phyloP scores from a whole-genome alignment of 2,329 filamentous ascomycete genomes.

The Uncinocarpus reesii region DNA sequence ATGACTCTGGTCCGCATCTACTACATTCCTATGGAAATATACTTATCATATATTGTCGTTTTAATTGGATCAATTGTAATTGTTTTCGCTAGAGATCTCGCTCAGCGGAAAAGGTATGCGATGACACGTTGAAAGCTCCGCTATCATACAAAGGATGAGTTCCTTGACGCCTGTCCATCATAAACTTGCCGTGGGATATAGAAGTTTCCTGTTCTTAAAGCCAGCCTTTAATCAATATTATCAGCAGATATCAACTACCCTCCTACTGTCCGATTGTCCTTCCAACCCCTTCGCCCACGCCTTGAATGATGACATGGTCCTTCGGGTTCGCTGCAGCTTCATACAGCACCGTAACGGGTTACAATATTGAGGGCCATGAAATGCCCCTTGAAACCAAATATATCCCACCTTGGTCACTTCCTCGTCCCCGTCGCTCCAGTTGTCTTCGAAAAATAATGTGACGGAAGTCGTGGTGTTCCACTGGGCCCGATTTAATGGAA shows the following conservation, averaged over 20 bases:
- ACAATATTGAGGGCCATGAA: constrained; percentile 77
- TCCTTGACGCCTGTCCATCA: no score
- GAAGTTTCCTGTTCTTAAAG: no score
- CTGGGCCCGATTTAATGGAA: constrained; percentile 74
- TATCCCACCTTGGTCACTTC: constrained; percentile 72
- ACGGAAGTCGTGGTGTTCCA: constrained; percentile 80
- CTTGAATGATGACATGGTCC: constrained; percentile 56
- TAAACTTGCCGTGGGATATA: no score
- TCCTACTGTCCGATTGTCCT: constrained; percentile 35
- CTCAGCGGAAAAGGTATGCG: no score
- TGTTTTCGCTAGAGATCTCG: no score
- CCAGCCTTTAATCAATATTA: no score
- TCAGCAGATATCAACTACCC: no score
- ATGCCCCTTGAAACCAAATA: constrained; percentile 84
- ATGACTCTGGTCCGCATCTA: neutral
- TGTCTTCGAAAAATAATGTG: constrained; percentile 82
- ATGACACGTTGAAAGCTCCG: no score
- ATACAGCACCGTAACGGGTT: constrained; percentile 78
- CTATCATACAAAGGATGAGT: no score
- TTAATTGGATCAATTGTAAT: no score
- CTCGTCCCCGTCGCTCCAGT: constrained; percentile 70
- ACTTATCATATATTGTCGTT: no score
- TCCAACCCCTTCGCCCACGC: constrained; percentile 32
- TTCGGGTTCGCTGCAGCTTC: constrained; percentile 85
- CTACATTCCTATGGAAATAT: no score